Base-by-base conservation (phyloP, 371 early-diverging fungal species). In the Syncephalastrum monosporum region DNA sequence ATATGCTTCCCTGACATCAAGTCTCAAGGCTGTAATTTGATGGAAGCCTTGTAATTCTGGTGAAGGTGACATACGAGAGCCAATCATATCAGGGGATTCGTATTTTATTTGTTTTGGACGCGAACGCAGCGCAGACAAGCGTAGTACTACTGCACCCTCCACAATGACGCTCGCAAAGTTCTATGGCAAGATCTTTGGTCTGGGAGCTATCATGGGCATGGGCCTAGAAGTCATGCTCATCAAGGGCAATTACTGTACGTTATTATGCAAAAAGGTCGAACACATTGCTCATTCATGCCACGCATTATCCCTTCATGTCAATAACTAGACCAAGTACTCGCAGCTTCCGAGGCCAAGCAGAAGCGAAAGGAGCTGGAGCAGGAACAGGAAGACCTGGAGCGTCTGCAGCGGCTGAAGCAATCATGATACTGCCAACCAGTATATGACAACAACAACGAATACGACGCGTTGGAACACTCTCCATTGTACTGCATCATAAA, bases 221-320 rank as follows among this genome's bases (percentile, higher is more conserved):
- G 63, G 59, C n/a, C 64, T 78, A 48, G 79, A 78, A 59, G 57
- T 69, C 15, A 21, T 75, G 23, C 58, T 78, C 7, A 68, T 78
- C 58, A 75, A 78, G 55, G 64, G 69, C 56, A 78, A 78, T 47
- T 78, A 78, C 50, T 78, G 77, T 77, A 71, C 44, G 73, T 52
- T n/a, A 41, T 10, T 0, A 50, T 33, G 2, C 12, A 21, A 21
- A 21, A 21, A 21, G 21, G 21, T 21, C 2, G 21, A 21, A 21
- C 21, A 21, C 21, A 21, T 21, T 33, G 6, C 38, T 33, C 38
- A 33, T 10, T 15, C 21, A 14, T 47, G 24, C 10, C n/a, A 8
- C 24, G 14, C 25, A 10, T 50, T 23, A 21, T 49, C 1, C 5
- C 23, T 1, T 13, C 38, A 3, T 33, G 38, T 33, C 2, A 33